A percentile compares a stretch with the other conserved stretches of the same genome.
Evolutionary conservation across 2,329 filamentous ascomycete genomes (phyloP).

Genomic region (Apiospora pterosperma): DNA sequence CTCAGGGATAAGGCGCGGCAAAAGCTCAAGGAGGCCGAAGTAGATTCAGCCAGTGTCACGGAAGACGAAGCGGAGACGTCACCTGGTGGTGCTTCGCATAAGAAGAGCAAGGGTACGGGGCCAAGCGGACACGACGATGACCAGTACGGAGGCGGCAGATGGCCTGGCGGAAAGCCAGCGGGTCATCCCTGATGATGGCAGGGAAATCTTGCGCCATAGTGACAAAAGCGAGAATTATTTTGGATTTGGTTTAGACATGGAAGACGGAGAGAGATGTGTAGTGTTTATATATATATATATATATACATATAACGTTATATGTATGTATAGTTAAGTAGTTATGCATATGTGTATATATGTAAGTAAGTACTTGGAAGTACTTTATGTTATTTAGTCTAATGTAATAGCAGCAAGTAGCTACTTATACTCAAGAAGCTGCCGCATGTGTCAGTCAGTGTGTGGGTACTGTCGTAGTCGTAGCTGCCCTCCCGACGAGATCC

Average conservation of each 20-base stretch:
- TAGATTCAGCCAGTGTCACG: conserved; percentile 2
- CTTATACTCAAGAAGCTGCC: not conserved
- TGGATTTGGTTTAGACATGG: too few relatives aligned
- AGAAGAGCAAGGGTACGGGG: not conserved
- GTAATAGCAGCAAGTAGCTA: not conserved
- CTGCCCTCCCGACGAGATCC: not conserved
- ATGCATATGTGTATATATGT: too few relatives aligned
- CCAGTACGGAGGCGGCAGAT: not conserved
- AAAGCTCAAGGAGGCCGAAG: conserved; percentile 2
- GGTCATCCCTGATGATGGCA: not conserved
- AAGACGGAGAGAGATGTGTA: too few relatives aligned
- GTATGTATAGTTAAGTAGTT: too few relatives aligned
- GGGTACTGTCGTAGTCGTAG: not conserved
- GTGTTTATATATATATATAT: too few relatives aligned
- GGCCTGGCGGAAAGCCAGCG: not conserved
- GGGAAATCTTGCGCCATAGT: too few relatives aligned
- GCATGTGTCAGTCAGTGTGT: not conserved
- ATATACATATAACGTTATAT: too few relatives aligned
- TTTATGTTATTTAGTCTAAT: conserved; percentile 1
- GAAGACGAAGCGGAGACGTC: conserved; percentile 1
- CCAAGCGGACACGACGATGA: not conserved
- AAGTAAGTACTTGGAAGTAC: too few relatives aligned
- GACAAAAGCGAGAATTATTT: too few relatives aligned
- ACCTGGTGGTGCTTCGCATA: not conserved
- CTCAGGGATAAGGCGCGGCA: not conserved